phyloP scores from a whole-genome alignment of 1,139 yeast genomes.

The Geotrichum bryndzae region DNA sequence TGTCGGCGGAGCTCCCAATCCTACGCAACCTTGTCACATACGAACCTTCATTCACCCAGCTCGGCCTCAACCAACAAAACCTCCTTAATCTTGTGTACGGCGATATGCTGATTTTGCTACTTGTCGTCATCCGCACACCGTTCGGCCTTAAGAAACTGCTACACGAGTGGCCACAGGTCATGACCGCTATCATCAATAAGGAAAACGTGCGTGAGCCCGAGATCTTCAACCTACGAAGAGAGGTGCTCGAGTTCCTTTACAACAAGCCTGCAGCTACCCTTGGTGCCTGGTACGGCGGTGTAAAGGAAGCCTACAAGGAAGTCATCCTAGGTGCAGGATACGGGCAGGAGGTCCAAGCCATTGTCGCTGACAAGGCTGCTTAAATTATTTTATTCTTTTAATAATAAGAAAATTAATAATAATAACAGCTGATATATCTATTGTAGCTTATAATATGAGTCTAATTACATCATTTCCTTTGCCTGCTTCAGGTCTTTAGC shows the following conservation, averaged over 20 bases:
- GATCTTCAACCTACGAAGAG: constrained; percentile 22
- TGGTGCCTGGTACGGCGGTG: constrained; percentile 25
- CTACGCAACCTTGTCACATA: constrained; percentile 18
- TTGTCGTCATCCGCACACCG: constrained; percentile 20
- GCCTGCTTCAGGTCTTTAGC: constrained; percentile 1
- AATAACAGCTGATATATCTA: constrained; percentile 15
- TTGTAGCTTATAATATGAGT: constrained; percentile 7
- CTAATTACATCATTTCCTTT: constrained; percentile 20
- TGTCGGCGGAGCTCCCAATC: constrained; percentile 20
- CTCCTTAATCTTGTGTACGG: constrained; percentile 22
- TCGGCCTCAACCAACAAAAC: constrained; percentile 18
- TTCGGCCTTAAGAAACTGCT: constrained; percentile 25
- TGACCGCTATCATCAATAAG: constrained; percentile 24
- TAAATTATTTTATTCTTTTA: constrained; percentile 9
- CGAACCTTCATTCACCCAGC: constrained; percentile 18
- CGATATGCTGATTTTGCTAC: constrained; percentile 24
- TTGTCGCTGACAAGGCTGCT: constrained; percentile 23
- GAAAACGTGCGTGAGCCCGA: constrained; percentile 24
- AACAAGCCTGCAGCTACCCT: constrained; percentile 19
- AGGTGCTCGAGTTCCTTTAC: constrained; percentile 23
- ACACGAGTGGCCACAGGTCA: constrained; percentile 26
- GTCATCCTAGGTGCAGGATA: constrained; percentile 20
- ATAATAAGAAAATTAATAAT: neutral
- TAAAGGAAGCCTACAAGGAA: constrained; percentile 23
- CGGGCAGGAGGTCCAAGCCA: constrained; percentile 20